Evolutionary conservation across 495 filamentous ascomycete genomes (phyloP), one percentile per base, ranked within the genome.

Genomic region (Thermothielavioides terrestris): DNA sequence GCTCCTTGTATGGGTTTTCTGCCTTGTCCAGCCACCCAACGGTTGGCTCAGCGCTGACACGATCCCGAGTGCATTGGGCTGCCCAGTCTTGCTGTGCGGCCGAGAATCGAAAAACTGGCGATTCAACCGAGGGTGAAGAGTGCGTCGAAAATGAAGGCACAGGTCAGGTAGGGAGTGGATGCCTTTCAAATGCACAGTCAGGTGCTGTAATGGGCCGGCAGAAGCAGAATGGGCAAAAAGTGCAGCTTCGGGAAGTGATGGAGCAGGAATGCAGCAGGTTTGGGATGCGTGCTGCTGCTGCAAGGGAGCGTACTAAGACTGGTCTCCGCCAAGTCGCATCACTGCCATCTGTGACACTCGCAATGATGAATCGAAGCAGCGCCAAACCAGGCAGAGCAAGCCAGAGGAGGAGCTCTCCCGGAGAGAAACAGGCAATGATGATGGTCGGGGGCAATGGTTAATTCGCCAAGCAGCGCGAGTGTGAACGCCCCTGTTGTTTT

Each of bases 1-100:
- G 36, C 39, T 20, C 35, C 14, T 11, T 39, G 17, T 28, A 5
- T 17, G 4, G 15, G 15, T 14, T 26, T 25, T 44, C 41, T 52
- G 53, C 48, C 48, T 56, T 51, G 42, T 52, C 47, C 53, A 47
- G 53, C 53, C 48, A 56, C n/a, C n/a, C n/a, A n/a, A n/a, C 53
- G 23, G 15, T 52, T 14, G 42, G 27, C 12, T 46, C 42, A 11
- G 27, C 14, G 15, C 23, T 2, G 31, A n/a, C 18, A 22, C 31
- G 40, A 21, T 40, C 27, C 36, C 47, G 35, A 44, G 44, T 6
- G 42, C 48, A 48, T 56, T 22, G 30, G 46, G 32, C 43, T 31
- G 43, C 45, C 46, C 21, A 46, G 35, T 37, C 26, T 3, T 4
- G 26, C 18, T 21, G 28, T 53, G 10, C 32, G 28, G 41, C 0